Conservation (phyloP, 441 rosid species). For the Pelargonium cotyledonis region DNA sequence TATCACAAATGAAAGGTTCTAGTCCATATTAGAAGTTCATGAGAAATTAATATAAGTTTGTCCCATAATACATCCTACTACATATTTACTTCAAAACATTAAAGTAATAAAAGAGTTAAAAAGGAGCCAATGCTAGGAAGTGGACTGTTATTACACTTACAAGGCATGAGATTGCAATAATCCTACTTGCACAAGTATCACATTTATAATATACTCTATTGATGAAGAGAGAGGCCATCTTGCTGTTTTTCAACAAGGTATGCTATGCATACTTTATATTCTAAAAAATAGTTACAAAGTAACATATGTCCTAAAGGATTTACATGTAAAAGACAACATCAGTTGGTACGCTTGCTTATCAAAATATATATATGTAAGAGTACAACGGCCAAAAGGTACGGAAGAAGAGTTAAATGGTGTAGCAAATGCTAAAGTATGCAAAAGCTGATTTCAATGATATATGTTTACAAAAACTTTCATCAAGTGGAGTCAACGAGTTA, state of each 20-base stretch:
- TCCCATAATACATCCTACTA: not conserved
- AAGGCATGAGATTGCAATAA: not conserved
- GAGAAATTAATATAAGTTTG: not conserved
- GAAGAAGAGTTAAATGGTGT: too few relatives aligned
- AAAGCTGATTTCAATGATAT: not conserved
- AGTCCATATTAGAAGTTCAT: not conserved
- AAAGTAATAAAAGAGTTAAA: not conserved
- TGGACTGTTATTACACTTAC: not conserved
- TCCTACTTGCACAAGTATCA: not conserved
- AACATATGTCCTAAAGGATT: not conserved
- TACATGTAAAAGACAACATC: not conserved
- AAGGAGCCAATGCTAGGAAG: not conserved
- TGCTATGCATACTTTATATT: not conserved
- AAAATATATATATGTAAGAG: not conserved
- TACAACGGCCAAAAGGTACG: too few relatives aligned
- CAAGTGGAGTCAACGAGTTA: not conserved
- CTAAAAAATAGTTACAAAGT: not conserved
- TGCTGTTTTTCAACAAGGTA: not conserved
- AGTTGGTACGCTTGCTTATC: too few relatives aligned
- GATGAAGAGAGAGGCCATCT: not conserved
- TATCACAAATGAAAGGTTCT: slow-evolving; percentile 12
- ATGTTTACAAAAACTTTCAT: not conserved
- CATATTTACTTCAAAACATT: not conserved
- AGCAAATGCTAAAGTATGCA: too few relatives aligned
- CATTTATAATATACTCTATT: not conserved